These are phyloP conservation scores for Dianthus caryophyllus DNA, from an alignment of 148 eudicot species.

Conservation along the genomic window DNA sequence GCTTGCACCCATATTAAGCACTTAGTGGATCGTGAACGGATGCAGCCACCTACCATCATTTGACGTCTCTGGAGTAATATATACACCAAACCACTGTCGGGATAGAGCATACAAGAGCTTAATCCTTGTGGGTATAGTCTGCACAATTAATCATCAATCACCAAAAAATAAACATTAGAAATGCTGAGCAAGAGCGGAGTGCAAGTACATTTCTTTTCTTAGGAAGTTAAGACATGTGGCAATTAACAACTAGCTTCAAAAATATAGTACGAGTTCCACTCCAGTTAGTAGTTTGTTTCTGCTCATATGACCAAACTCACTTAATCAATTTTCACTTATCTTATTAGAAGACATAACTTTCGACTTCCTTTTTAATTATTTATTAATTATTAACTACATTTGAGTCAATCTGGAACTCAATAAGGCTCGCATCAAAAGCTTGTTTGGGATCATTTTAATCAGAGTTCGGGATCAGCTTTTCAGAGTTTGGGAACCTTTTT, in stretches of 20 bases:
- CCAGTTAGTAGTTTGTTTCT: too few relatives aligned
- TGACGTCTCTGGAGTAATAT: slow-evolving; percentile 80
- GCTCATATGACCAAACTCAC: background rate
- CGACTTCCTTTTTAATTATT: too few relatives aligned
- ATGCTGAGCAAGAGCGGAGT: background rate
- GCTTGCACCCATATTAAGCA: slow-evolving; percentile 16
- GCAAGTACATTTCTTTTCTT: background rate
- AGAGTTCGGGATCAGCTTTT: too few relatives aligned
- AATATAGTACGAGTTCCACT: background rate
- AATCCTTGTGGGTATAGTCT: slow-evolving; percentile 88
- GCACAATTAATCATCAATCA: slow-evolving; percentile 24
- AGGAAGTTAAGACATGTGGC: background rate
- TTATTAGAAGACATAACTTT: too few relatives aligned
- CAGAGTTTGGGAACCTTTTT: too few relatives aligned
- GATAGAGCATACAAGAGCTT: slow-evolving; percentile 90
- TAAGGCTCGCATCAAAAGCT: too few relatives aligned
- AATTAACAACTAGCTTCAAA: background rate
- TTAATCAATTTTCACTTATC: background rate
- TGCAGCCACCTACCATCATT: slow-evolving; percentile 68
- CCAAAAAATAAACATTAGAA: background rate
- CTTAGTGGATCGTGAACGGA: background rate
- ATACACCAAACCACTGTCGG: slow-evolving; percentile 97
- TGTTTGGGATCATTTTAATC: too few relatives aligned
- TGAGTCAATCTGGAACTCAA: too few relatives aligned
- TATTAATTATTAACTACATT: too few relatives aligned